These are phyloP conservation scores for Pilobolus umbonatus DNA, from an alignment of 192 early-diverging fungal genomes.

Conservation along the genomic window DNA sequence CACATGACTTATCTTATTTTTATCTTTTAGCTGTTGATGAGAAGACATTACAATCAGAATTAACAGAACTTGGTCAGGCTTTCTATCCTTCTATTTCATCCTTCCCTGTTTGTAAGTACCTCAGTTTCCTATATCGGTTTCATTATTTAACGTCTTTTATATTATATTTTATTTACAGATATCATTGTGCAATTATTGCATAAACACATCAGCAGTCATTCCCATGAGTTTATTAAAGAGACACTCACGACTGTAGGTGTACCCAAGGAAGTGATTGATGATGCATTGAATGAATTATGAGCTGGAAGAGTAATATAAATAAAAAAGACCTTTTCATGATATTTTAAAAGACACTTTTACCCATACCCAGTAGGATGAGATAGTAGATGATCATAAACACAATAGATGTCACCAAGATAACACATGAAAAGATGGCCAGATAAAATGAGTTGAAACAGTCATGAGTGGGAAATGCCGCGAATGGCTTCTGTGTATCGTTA, in stretches of 20 bases:
- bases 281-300: too few species aligned
- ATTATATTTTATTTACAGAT: background rate
- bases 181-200: background rate
- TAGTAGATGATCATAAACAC: conserved; percentile 49
- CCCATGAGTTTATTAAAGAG: background rate
- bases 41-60: background rate
- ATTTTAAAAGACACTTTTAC: conserved; percentile 40
- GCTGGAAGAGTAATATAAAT: too few species aligned
- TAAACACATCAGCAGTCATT: background rate
- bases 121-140: background rate
- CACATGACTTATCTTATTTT: background rate
- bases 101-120: conserved; percentile 12
- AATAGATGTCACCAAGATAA: conserved; percentile 33
- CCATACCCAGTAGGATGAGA: conserved; percentile 42
- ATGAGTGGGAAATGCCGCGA: conserved; percentile 16
- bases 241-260: background rate
- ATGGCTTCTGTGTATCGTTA: background rate
- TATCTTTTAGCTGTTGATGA: background rate
- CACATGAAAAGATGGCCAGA: conserved; percentile 10
- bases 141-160: background rate
- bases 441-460: conserved; percentile 24
- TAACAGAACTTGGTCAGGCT: background rate
- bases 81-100: conserved; percentile 3
- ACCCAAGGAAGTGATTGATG: background rate
- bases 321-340: too few species aligned